Evolutionary conservation across 352 stramenopile genomes (phyloP).

Genomic region (Phytopythium oedochilum): DNA sequence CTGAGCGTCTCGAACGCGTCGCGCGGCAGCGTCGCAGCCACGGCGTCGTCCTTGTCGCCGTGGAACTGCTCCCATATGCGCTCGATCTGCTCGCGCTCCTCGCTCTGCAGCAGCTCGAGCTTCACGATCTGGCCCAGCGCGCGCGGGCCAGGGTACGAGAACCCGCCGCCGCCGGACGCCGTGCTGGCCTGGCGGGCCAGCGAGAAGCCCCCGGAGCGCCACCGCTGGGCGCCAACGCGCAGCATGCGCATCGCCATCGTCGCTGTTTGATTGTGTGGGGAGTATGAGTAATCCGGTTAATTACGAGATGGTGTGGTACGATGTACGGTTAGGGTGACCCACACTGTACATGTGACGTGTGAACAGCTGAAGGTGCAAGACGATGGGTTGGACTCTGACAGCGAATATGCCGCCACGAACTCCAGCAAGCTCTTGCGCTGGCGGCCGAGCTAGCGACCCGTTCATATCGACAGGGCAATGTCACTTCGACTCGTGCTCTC

Average conservation of each 20-base stretch:
- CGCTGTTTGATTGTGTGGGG: not conserved
- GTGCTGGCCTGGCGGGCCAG: slow-evolving; percentile 9
- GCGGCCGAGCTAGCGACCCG: too few species aligned
- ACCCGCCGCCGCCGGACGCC: slow-evolving; percentile 37
- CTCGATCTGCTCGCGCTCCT: slow-evolving; percentile 50
- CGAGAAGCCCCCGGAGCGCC: not conserved
- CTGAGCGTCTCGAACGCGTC: slow-evolving; percentile 39
- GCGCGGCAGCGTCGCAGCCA: slow-evolving; percentile 42
- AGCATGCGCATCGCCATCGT: not conserved
- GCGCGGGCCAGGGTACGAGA: slow-evolving; percentile 79
- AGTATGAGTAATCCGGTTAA: not conserved
- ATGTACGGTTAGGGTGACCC: not conserved
- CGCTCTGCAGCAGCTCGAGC: slow-evolving; percentile 71
- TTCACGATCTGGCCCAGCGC: slow-evolving; percentile 82
- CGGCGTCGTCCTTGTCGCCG: slow-evolving; percentile 61
- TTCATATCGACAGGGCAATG: too few species aligned
- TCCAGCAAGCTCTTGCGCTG: too few species aligned
- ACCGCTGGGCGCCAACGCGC: not conserved
- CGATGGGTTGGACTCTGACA: too few species aligned
- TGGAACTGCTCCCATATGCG: slow-evolving; percentile 83
- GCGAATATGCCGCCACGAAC: too few species aligned
- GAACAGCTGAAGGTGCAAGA: not conserved
- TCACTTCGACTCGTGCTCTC: too few species aligned
- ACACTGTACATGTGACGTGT: not conserved
- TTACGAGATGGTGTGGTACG: not conserved